Evolutionary conservation across 495 filamentous ascomycete species (phyloP).

Genomic region (Hypoxylon perforatum): DNA sequence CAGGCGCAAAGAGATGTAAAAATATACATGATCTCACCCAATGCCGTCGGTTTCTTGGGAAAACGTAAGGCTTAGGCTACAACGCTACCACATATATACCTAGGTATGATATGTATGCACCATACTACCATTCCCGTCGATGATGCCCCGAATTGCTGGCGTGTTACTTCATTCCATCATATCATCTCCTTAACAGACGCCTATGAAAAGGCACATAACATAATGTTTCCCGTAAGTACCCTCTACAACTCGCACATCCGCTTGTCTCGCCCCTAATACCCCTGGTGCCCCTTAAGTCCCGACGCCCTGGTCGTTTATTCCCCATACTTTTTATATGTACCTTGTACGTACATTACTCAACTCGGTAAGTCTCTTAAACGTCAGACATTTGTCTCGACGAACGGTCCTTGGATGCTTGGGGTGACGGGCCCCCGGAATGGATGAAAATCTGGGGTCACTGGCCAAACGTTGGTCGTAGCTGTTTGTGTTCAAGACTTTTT

Average conservation of each 20-base stretch:
- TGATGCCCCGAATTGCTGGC: slow-evolving; percentile 22
- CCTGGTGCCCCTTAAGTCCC: slow-evolving; percentile 21
- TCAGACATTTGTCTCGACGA: slow-evolving; percentile 36
- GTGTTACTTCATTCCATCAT: slow-evolving; percentile 19
- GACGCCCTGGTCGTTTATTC: slow-evolving; percentile 20
- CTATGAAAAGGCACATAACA: slow-evolving; percentile 14
- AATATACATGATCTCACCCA: slow-evolving; percentile 30
- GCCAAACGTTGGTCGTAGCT: slow-evolving; percentile 23
- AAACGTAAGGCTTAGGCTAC: slow-evolving; percentile 39
- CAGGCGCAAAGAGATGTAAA: slow-evolving; percentile 11
- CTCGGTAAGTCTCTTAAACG: slow-evolving; percentile 24
- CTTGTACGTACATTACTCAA: slow-evolving; percentile 29
- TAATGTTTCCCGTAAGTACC: slow-evolving; percentile 18
- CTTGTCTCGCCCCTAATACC: slow-evolving; percentile 14
- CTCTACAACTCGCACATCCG: slow-evolving; percentile 19
- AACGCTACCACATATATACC: slow-evolving; percentile 11
- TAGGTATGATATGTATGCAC: too few species aligned
- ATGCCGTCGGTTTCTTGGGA: slow-evolving; percentile 20
- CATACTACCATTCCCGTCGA: slow-evolving; percentile 25
- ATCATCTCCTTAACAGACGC: slow-evolving; percentile 23
- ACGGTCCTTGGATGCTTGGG: slow-evolving; percentile 16
- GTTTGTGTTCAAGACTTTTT: slow-evolving; percentile 31
- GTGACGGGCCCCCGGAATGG: slow-evolving; percentile 43
- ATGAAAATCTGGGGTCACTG: slow-evolving; percentile 39
- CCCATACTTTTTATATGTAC: slow-evolving; percentile 39